Evolutionary conservation across 495 filamentous ascomycete species (phyloP).

Genomic region (Talaromyces adpressus): DNA sequence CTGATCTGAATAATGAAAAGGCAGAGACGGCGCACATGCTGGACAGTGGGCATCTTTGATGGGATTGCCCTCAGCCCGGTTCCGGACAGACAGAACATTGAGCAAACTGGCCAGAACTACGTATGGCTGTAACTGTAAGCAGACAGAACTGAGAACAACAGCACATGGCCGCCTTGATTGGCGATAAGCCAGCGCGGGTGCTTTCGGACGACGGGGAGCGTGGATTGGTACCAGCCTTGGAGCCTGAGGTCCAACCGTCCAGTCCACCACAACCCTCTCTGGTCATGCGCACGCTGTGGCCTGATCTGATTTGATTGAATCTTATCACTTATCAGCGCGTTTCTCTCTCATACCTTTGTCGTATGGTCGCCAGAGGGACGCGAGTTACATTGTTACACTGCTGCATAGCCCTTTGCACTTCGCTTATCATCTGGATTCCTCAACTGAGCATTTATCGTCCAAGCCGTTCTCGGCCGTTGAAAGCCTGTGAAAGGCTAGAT

Average conservation of each 20-base stretch:
- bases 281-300: conserved; percentile 2
- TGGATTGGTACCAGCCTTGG: not conserved
- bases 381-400: not conserved
- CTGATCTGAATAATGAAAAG: not conserved
- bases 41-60: not conserved
- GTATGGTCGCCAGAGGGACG: not conserved
- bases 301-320: conserved; percentile 1
- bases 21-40: conserved; percentile 7
- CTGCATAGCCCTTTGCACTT: not conserved
- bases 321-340: not conserved
- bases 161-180: conserved; percentile 22
- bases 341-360: not conserved
- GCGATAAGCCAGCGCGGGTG: conserved; percentile 19
- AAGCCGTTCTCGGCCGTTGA: not conserved
- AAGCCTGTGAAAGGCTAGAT: not conserved
- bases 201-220: conserved; percentile 14
- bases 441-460: not conserved
- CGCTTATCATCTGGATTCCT: not conserved
- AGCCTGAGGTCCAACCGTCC: not conserved
- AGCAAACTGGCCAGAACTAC: too few species aligned
- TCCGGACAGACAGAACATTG: not conserved
- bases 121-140: not conserved
- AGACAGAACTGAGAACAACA: not conserved
- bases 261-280: not conserved
- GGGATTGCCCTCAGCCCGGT: not conserved